Percentiles rank a stretch among this genome's conserved stretches.
phyloP scores from a whole-genome alignment of 2,329 filamentous ascomycete species.

The Xylariaceae sp. region DNA sequence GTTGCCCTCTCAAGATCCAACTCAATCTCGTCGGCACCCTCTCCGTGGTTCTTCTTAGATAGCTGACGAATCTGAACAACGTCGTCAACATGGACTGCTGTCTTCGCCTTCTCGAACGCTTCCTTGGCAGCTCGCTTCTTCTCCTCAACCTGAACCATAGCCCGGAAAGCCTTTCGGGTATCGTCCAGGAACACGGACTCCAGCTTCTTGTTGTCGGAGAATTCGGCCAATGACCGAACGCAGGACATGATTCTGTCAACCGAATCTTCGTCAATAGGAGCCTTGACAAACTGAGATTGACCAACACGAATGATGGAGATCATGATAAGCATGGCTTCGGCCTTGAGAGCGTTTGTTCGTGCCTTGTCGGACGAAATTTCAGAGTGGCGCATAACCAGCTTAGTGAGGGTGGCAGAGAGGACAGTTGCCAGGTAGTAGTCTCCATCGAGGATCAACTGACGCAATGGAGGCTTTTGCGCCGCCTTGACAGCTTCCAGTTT shows the following conservation, averaged over 20 bases:
- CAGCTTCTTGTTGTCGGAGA: slow-evolving; percentile 80
- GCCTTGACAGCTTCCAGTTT: slow-evolving; percentile 95
- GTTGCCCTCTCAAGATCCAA: slow-evolving; percentile 90
- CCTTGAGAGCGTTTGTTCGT: slow-evolving; percentile 87
- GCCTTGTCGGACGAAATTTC: slow-evolving; percentile 83
- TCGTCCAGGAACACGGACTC: slow-evolving; percentile 92
- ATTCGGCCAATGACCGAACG: slow-evolving; percentile 86
- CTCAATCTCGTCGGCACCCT: slow-evolving; percentile 80
- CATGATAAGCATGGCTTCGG: slow-evolving; percentile 99
- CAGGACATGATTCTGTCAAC: slow-evolving; percentile 99
- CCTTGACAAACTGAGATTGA: slow-evolving; percentile 98
- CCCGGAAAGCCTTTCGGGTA: slow-evolving; percentile 89
- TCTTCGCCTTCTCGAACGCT: slow-evolving; percentile 86
- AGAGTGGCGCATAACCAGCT: slow-evolving; percentile 94
- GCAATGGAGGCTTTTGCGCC: slow-evolving; percentile 89
- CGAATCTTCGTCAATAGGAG: slow-evolving; percentile 94
- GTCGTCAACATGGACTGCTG: slow-evolving; percentile 91
- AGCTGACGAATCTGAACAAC: slow-evolving; percentile 89
- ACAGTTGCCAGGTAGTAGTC: slow-evolving; percentile 96
- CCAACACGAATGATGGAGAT: slow-evolving; percentile 97
- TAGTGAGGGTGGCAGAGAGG: slow-evolving; percentile 91
- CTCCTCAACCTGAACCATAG: slow-evolving; percentile 96
- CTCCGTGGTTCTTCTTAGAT: slow-evolving; percentile 79
- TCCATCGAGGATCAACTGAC: slow-evolving; percentile 91
- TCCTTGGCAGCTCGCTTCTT: slow-evolving; percentile 96